Conservation (phyloP, 2,329 filamentous ascomycete genomes). For the Aureobasidium sp. region DNA sequence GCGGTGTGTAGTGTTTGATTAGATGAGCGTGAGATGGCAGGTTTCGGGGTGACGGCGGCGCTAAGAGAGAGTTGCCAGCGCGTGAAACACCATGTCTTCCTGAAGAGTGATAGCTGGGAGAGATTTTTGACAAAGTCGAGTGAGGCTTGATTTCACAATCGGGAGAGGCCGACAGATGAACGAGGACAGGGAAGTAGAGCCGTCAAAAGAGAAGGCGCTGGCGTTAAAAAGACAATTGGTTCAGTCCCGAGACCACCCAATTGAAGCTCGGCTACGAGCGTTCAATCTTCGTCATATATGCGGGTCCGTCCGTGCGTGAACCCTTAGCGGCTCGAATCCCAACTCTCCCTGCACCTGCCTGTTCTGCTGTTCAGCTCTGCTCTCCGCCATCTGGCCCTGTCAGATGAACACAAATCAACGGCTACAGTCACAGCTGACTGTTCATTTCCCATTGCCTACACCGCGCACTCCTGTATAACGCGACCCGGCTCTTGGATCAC, state of each 20-base stretch:
- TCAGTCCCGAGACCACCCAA: neutral
- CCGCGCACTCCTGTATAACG: neutral
- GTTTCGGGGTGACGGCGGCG: constrained; percentile 3
- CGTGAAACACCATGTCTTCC: constrained; percentile 12
- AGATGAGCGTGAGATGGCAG: neutral
- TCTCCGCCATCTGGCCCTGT: neutral
- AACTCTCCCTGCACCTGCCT: neutral
- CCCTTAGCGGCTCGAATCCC: neutral
- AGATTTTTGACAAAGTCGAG: neutral
- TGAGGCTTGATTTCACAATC: neutral
- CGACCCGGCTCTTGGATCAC: neutral
- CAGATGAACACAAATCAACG: constrained; percentile 3
- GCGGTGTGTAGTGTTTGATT: constrained; percentile 7
- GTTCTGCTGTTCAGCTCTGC: neutral
- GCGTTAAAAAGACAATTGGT: constrained; percentile 6
- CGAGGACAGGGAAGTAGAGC: neutral
- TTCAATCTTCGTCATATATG: neutral
- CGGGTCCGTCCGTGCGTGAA: neutral
- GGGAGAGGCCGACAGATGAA: neutral
- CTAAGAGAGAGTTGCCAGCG: neutral
- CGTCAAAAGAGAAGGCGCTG: neutral
- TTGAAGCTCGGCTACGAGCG: neutral
- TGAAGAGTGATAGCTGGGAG: neutral
- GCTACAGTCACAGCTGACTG: neutral
- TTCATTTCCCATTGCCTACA: no score